Conservation (phyloP, 164 flowering plant species). For the Vitis rotundifolia region DNA sequence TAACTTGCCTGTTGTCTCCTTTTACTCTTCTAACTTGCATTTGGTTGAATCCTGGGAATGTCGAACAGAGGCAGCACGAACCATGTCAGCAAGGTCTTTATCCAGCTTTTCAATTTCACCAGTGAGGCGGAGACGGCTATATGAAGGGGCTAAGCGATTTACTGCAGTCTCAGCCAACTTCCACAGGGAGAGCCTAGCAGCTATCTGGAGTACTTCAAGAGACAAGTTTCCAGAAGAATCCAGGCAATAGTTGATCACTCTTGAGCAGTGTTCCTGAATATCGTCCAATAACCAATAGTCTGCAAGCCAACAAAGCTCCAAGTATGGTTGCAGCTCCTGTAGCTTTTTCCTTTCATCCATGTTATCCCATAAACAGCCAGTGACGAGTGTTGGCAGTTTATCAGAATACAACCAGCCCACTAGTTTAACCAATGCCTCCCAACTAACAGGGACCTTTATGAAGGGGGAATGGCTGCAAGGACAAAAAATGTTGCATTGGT, state of each 20-base stretch:
- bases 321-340: conserved; percentile 44
- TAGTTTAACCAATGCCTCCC: conserved; percentile 68
- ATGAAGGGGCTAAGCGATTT: conserved; percentile 54
- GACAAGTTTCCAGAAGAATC: conserved; percentile 42
- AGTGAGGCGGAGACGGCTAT: conserved; percentile 50
- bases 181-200: conserved; percentile 59
- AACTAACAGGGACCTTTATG: conserved; percentile 60
- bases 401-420: conserved; percentile 69
- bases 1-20: too few species aligned
- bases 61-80: conserved; percentile 65
- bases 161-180: conserved; percentile 68
- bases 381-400: conserved; percentile 50
- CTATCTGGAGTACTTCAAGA: conserved; percentile 46
- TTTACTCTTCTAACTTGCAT: too few species aligned
- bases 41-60: conserved; percentile 34
- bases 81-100: conserved; percentile 54
- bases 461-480: conserved; percentile 50
- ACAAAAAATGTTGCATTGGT: too few species aligned
- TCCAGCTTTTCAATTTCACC: conserved; percentile 69
- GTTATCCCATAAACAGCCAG: conserved; percentile 73
- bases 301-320: conserved; percentile 81
- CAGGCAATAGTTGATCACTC: conserved; percentile 49
- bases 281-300: conserved; percentile 76
- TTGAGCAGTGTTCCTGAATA: conserved; percentile 44
- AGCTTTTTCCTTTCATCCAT: conserved; percentile 49